Base-by-base conservation (phyloP, 2,329 filamentous ascomycete genomes). In the Hypoxylon sp. region DNA sequence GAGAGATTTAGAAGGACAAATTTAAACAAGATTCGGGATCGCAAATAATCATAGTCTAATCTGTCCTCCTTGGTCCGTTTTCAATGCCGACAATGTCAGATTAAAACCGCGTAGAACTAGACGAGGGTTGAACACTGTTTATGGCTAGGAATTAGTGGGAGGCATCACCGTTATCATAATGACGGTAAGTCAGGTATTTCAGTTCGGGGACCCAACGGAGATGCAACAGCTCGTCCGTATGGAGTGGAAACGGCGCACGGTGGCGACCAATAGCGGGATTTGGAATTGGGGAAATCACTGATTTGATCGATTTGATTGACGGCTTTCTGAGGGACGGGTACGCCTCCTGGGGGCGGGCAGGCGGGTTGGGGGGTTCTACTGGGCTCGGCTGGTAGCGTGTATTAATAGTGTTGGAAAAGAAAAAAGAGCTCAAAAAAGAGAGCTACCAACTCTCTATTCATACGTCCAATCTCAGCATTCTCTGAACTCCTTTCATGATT, bases 251-350 rank as follows among this genome's bases (percentile, higher is more conserved):
- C 51, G 25, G 34, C 34, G 41, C 38, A 56, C 50, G 38, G 45
- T 60, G 55, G 36, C 51, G 61, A 46, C 62, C 65, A 70, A 68
- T 63, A 59, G 67, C 57, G 55, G 43, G 61, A 62, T 65, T 60
- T 60, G 55, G 61, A 61, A 65, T 68, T 68, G 58, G 61, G 34
- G 32, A 59, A 65, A 63, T 60, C 61, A 57, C 60, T 52, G 61
- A 57, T 62, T 57, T 65, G 60, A 67, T 62, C 48, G 61, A 60
- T 61, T 57, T 65, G 60, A 67, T 60, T 64, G 67, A 70, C 49
- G 50, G 50, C 51, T 48, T 21, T 46, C 34, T 21, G 30, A 50
- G 21, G 17, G 17, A 9, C 17, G 38, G n/a, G 34, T 36, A 14
- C 14, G 34, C 2, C 28, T 30, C 5, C 28, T 36, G 10, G 19